These are phyloP conservation scores for Eucalyptus camaldulensis DNA, from an alignment of 345 rosid species.

Conservation along the genomic window DNA sequence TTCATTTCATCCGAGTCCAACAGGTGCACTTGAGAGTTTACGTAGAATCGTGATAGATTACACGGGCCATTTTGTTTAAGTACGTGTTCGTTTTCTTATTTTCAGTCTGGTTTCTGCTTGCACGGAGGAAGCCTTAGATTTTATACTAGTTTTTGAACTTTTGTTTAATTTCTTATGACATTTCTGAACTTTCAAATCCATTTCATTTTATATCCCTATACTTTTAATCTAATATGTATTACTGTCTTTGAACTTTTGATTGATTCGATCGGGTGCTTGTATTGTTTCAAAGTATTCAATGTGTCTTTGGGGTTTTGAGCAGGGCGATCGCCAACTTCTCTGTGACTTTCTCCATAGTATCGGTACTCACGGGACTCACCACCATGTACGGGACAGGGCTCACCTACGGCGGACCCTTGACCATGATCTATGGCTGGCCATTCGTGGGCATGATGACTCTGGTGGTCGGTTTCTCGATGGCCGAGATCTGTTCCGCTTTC, in stretches of 20 bases:
- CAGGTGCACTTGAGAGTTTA: accelerated
- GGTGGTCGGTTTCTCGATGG: conserved; percentile 33
- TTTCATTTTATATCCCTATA: neutral
- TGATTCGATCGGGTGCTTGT: neutral
- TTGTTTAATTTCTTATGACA: accelerated
- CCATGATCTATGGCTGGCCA: conserved; percentile 51
- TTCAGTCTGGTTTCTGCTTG: neutral
- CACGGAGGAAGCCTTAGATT: neutral
- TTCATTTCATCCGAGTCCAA: neutral
- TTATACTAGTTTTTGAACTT: neutral
- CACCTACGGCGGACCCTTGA: conserved; percentile 35
- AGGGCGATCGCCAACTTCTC: conserved; percentile 39
- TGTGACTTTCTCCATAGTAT: conserved; percentile 33
- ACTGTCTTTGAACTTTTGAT: neutral
- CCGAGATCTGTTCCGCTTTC: conserved; percentile 52
- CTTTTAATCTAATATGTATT: no score
- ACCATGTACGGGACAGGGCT: conserved; percentile 33
- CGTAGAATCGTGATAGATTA: neutral
- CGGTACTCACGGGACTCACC: conserved; percentile 34
- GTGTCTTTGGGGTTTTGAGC: neutral
- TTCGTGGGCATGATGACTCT: conserved; percentile 23
- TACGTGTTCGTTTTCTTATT: neutral
- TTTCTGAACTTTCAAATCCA: neutral
- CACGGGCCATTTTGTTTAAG: neutral
- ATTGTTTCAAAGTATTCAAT: neutral